phyloP scores from a whole-genome alignment of 495 filamentous ascomycete genomes.

The Letharia lupina region DNA sequence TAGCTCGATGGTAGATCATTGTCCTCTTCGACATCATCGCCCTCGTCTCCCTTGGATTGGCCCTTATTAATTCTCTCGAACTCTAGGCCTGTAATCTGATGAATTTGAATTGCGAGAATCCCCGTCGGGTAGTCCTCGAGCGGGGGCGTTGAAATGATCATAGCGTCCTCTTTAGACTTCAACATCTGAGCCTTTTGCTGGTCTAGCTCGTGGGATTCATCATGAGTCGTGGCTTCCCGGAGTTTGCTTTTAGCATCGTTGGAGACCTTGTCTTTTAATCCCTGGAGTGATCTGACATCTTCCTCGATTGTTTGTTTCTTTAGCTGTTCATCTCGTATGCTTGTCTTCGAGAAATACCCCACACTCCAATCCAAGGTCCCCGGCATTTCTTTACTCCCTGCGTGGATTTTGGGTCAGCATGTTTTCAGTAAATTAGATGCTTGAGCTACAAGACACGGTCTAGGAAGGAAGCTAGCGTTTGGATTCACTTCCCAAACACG shows the following conservation, averaged over 20 bases:
- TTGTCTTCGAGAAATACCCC: slow-evolving; percentile 58
- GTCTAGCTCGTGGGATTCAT: slow-evolving; percentile 46
- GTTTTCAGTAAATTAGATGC: too few species aligned
- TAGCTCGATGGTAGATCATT: slow-evolving; percentile 58
- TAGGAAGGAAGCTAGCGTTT: neutral
- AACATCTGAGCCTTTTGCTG: slow-evolving; percentile 58
- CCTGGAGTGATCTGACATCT: slow-evolving; percentile 42
- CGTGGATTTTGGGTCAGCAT: neutral
- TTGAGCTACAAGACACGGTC: neutral
- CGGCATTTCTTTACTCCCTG: slow-evolving; percentile 52
- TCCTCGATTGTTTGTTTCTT: slow-evolving; percentile 44
- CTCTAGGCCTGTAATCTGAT: slow-evolving; percentile 63
- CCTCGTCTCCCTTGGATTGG: slow-evolving; percentile 35
- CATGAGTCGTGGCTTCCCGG: slow-evolving; percentile 47
- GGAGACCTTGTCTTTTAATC: slow-evolving; percentile 46
- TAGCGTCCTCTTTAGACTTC: slow-evolving; percentile 40
- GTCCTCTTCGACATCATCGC: slow-evolving; percentile 50
- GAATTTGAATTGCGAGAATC: slow-evolving; percentile 60
- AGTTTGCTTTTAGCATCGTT: slow-evolving; percentile 48
- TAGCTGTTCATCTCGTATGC: slow-evolving; percentile 47
- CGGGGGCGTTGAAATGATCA: slow-evolving; percentile 54
- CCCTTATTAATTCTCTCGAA: slow-evolving; percentile 45
- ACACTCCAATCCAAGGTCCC: slow-evolving; percentile 62
- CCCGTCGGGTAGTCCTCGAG: slow-evolving; percentile 48
- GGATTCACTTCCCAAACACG: neutral